Percentiles rank a stretch among this genome's conserved stretches.
These are phyloP conservation scores for Penicillium paxilli DNA, from an alignment of 495 filamentous ascomycete genomes.

Conservation along the genomic window DNA sequence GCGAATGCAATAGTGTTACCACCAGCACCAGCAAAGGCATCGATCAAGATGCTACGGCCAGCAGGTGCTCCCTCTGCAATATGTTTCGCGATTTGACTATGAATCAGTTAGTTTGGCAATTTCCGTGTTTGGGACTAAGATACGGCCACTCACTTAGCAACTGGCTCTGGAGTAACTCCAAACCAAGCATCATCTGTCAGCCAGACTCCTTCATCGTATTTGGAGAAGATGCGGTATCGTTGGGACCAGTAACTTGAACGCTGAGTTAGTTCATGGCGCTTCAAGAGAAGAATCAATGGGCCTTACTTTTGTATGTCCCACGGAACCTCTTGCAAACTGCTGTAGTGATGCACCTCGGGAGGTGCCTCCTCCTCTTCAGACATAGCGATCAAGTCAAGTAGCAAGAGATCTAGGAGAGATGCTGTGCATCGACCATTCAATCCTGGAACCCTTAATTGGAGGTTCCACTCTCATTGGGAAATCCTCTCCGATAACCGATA, in stretches of 20 bases:
- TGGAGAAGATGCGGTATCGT: slow-evolving; percentile 78
- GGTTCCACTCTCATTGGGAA: too few relatives aligned
- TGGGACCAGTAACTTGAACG: slow-evolving; percentile 81
- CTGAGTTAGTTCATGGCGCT: slow-evolving; percentile 15
- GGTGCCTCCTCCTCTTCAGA: slow-evolving; percentile 36
- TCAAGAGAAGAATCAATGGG: neutral
- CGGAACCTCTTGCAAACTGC: slow-evolving; percentile 58
- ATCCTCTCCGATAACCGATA: slow-evolving; percentile 24
- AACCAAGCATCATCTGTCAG: slow-evolving; percentile 95
- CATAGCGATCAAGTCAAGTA: slow-evolving; percentile 23
- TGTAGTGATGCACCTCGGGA: slow-evolving; percentile 63
- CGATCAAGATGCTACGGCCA: slow-evolving; percentile 64
- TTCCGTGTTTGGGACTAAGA: neutral
- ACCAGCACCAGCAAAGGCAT: slow-evolving; percentile 88
- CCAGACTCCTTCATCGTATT: slow-evolving; percentile 80
- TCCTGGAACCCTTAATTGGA: too few relatives aligned
- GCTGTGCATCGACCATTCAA: slow-evolving; percentile 11
- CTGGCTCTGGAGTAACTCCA: slow-evolving; percentile 88
- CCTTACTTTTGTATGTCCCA: slow-evolving; percentile 77
- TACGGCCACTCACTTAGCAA: slow-evolving; percentile 65
- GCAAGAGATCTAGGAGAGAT: neutral
- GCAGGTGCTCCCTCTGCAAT: slow-evolving; percentile 54
- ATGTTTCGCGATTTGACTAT: slow-evolving; percentile 77
- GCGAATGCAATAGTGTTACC: slow-evolving; percentile 97
- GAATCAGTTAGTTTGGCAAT: neutral